Evolutionary conservation across 106 monocot species (phyloP).

Genomic region (Allium cepa): DNA sequence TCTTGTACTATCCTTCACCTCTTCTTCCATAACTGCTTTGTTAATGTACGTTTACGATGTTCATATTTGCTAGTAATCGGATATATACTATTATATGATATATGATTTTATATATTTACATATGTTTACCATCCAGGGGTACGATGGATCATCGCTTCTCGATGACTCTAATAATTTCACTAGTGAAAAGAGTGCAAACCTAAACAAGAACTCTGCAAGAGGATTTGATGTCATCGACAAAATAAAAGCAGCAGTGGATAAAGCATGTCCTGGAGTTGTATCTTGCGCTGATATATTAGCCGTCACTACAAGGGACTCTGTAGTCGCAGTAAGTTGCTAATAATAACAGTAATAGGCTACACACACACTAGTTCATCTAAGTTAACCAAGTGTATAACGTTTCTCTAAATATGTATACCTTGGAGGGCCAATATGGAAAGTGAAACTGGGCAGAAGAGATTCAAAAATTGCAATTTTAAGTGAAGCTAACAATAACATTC

Average conservation of each 20-base stretch:
- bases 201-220: slow-evolving; percentile 47
- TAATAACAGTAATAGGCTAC: background rate
- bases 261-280: slow-evolving; percentile 48
- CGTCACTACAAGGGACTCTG: slow-evolving; percentile 53
- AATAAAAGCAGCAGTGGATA: slow-evolving; percentile 52
- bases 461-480: slow-evolving; percentile 47
- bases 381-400: too few species aligned
- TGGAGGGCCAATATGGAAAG: slow-evolving; percentile 69
- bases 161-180: slow-evolving; percentile 68
- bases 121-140: slow-evolving; percentile 30
- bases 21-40: slow-evolving; percentile 63
- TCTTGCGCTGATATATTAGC: slow-evolving; percentile 79
- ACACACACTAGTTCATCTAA: too few species aligned
- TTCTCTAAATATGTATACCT: slow-evolving; percentile 25
- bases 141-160: slow-evolving; percentile 62
- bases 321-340: slow-evolving; percentile 28
- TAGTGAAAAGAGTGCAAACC: slow-evolving; percentile 56
- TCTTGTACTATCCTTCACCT: slow-evolving; percentile 46
- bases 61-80: too few species aligned
- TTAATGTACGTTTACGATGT: slow-evolving; percentile 21
- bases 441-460: slow-evolving; percentile 72
- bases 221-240: slow-evolving; percentile 69
- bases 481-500: slow-evolving; percentile 63
- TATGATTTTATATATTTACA: background rate
- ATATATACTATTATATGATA: too few species aligned